These are phyloP conservation scores for Sporothrix inflata DNA, from an alignment of 2,329 filamentous ascomycete species.

Conservation along the genomic window DNA sequence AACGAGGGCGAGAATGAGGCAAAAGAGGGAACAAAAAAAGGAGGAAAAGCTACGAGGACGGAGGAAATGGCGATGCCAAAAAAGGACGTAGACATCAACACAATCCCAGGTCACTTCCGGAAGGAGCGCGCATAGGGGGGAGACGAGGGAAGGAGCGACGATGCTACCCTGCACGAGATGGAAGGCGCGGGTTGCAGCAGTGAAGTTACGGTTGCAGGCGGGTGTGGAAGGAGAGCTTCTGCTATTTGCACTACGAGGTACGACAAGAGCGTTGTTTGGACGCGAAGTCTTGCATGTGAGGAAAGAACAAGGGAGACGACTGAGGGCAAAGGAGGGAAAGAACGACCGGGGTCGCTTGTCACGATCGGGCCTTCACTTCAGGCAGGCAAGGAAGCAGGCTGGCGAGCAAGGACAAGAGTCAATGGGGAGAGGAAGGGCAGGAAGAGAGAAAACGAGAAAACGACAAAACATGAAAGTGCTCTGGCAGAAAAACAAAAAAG, in stretches of 20 bases:
- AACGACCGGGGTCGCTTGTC: slow-evolving; percentile 9
- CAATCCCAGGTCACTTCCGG: slow-evolving; percentile 8
- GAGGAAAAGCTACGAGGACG: not conserved
- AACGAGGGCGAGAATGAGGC: not conserved
- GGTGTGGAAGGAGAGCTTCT: not conserved
- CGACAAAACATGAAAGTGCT: not conserved
- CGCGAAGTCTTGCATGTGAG: not conserved
- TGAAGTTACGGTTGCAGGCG: slow-evolving; percentile 13
- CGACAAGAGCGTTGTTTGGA: not conserved
- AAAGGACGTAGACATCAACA: not conserved
- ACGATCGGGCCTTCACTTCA: not conserved
- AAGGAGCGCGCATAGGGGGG: slow-evolving; percentile 17
- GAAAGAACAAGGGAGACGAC: not conserved
- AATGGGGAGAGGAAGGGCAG: no score
- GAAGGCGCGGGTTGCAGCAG: not conserved
- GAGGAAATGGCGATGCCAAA: slow-evolving; percentile 2
- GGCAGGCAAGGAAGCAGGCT: not conserved
- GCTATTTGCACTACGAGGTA: slow-evolving; percentile 4
- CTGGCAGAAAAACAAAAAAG: not conserved
- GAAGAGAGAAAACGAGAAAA: not conserved
- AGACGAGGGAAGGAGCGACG: slow-evolving; percentile 14
- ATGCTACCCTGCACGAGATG: slow-evolving; percentile 1
- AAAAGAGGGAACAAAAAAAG: not conserved
- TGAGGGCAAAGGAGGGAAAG: not conserved
- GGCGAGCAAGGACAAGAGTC: no score